phyloP scores from a whole-genome alignment of 2,329 filamentous ascomycete genomes.

The Periglandula ipomoeae region DNA sequence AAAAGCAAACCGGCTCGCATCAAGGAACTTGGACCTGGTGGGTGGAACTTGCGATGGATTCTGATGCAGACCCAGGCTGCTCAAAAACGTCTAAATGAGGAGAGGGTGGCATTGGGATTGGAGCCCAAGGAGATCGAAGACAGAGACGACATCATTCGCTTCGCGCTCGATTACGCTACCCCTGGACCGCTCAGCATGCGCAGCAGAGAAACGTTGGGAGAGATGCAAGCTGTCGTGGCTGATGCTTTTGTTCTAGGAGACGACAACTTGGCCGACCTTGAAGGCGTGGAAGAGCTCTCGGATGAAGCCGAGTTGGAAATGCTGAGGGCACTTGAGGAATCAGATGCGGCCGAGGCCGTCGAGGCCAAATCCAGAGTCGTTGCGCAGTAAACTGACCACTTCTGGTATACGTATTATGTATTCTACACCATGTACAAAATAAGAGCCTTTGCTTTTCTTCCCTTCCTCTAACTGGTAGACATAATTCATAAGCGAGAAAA shows the following conservation, averaged over 20 bases:
- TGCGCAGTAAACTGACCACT: background rate
- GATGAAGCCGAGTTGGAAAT: slow-evolving; percentile 27
- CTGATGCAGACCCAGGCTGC: slow-evolving; percentile 70
- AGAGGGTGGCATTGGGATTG: slow-evolving; percentile 60
- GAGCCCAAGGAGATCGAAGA: slow-evolving; percentile 26
- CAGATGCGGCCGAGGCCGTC: slow-evolving; percentile 10
- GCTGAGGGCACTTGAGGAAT: slow-evolving; percentile 23
- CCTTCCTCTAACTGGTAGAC: background rate
- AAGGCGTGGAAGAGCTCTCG: slow-evolving; percentile 29
- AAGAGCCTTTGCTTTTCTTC: background rate
- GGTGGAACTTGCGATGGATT: slow-evolving; percentile 84
- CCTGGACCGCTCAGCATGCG: slow-evolving; percentile 27
- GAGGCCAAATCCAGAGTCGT: background rate
- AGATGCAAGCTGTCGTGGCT: slow-evolving; percentile 29
- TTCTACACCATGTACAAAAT: background rate
- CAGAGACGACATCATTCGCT: slow-evolving; percentile 28
- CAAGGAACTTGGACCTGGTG: slow-evolving; percentile 78
- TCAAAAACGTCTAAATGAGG: slow-evolving; percentile 52
- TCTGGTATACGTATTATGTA: background rate
- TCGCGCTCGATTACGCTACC: slow-evolving; percentile 32
- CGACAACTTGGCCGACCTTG: slow-evolving; percentile 27
- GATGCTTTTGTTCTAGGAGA: slow-evolving; percentile 40
- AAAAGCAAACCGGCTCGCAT: slow-evolving; percentile 69
- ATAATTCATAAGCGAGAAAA: no score
- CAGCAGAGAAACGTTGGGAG: slow-evolving; percentile 28